phyloP scores from a whole-genome alignment of 495 filamentous ascomycete species.

The Penicillium turbatum region DNA sequence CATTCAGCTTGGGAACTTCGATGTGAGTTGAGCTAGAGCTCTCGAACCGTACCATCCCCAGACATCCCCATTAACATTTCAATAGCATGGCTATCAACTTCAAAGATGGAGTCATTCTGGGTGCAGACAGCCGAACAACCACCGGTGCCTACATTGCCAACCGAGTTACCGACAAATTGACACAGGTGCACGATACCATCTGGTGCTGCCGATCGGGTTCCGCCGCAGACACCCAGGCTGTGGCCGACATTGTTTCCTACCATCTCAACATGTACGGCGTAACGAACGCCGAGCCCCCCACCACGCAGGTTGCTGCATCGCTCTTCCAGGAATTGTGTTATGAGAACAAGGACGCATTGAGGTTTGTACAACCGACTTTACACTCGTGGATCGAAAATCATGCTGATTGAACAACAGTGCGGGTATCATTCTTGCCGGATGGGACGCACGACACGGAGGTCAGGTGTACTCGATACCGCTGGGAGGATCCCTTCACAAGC shows the following conservation, averaged over 20 bases:
- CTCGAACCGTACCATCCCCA: conserved; percentile 10
- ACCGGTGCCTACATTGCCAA: conserved; percentile 98
- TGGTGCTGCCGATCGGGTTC: conserved; percentile 99
- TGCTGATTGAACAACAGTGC: conserved; percentile 55
- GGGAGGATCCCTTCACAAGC: conserved; percentile 95
- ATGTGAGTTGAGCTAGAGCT: conserved; percentile 63
- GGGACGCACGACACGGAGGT: conserved; percentile 87
- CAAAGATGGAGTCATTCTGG: conserved; percentile 93
- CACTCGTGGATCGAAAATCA: not conserved
- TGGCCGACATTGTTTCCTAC: conserved; percentile 96
- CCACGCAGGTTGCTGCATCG: conserved; percentile 87
- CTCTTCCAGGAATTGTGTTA: conserved; percentile 98
- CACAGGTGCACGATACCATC: conserved; percentile 96
- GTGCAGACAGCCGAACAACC: conserved; percentile 96
- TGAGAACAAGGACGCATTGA: conserved; percentile 87
- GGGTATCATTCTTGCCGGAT: conserved; percentile 95
- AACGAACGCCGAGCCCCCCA: conserved; percentile 79
- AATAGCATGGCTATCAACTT: conserved; percentile 78
- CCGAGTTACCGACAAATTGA: conserved; percentile 98
- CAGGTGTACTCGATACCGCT: conserved; percentile 97
- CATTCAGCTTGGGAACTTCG: conserved; percentile 80
- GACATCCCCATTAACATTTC: conserved; percentile 12
- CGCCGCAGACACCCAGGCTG: conserved; percentile 94
- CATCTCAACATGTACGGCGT: conserved; percentile 90
- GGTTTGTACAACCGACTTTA: conserved; percentile 42